Evolutionary conservation across 139 green algal species (phyloP), one percentile per base, ranked within the genome.

Genomic region (Nannochloris sp.): DNA sequence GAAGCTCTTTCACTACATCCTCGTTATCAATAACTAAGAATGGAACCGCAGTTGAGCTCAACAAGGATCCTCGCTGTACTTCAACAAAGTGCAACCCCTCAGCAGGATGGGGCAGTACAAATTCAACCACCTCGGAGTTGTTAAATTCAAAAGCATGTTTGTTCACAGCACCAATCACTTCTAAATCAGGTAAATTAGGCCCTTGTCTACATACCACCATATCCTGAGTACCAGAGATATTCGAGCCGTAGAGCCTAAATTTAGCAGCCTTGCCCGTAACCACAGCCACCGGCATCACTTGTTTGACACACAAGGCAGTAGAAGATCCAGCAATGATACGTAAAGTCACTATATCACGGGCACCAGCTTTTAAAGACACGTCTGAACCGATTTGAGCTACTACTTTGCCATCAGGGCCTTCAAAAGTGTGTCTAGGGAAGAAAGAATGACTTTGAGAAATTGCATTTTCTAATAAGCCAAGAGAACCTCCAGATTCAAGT

Each of bases 1-100:
- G 44, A 12, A 68, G 61, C 61, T 68, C 61, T 6, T 33, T 51
- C 61, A 68, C 61, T 25, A 51, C 44, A 0, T 4, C 27, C 15
- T 14, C 6, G 27, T 57, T 37, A 9, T 45, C 29, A 12, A 68
- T 44, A 27, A 51, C 61, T 25, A 68, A 34, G 24, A 68, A 29
- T 9, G 42, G 12, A n/a, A n/a, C n/a, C 14, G 38, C 38, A 51
- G 38, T 57, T 48, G 34, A 6, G 61, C 61, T 60, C 27, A 68
- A 46, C 42, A 68, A 51, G 5, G 19, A 45, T 42, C 60, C 60
- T 4, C 60, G 60, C 42, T 51, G 42, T 19, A 19, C 42, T 19
- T 51, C 42, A 19, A 51, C 19, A 19, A 51, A 51, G 42, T 51
- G 42, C 42, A 51, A 19, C 42, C 42, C 42, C 42, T 51, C 42